Evolutionary conservation across 2,329 filamentous ascomycete genomes (phyloP).

Genomic region (Beauveria sp.): DNA sequence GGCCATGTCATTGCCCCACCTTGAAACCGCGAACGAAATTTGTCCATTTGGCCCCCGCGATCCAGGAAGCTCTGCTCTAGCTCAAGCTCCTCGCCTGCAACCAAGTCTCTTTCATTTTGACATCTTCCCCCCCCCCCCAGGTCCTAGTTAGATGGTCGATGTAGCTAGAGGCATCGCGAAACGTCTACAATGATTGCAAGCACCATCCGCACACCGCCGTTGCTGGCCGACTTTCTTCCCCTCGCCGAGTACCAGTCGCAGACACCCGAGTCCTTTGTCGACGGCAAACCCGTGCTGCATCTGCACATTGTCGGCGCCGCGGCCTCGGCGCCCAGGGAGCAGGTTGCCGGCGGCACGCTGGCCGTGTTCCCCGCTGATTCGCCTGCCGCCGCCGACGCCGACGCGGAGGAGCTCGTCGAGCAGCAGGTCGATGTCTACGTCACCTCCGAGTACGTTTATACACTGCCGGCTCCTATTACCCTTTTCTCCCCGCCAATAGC

Average conservation of each 20-base stretch:
- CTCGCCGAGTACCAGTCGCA: conserved; percentile 63
- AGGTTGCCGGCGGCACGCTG: conserved; percentile 39
- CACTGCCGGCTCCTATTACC: no score
- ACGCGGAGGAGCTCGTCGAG: conserved; percentile 31
- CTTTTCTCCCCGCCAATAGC: not conserved
- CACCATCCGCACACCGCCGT: conserved; percentile 51
- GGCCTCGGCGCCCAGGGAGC: conserved; percentile 48
- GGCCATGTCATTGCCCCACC: conserved; percentile 10
- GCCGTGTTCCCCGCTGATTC: conserved; percentile 42
- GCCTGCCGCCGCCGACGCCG: conserved; percentile 16
- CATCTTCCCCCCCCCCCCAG: not conserved
- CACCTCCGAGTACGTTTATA: conserved; percentile 42
- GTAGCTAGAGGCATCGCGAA: not conserved
- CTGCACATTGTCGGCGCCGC: conserved; percentile 50
- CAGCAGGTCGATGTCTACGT: conserved; percentile 50
- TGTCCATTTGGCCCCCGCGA: not conserved
- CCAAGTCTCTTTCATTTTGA: not conserved
- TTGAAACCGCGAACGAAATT: not conserved
- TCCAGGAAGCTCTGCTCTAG: not conserved
- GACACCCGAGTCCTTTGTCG: conserved; percentile 66
- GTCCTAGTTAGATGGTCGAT: not conserved
- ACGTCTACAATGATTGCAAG: conserved; percentile 34
- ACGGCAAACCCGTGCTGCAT: conserved; percentile 64
- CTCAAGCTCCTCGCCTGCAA: not conserved
- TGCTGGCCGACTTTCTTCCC: conserved; percentile 51